A percentile compares a stretch with the other conserved stretches of the same genome.
phyloP scores from a whole-genome alignment of 257 asterid genomes.

The Primulina eburnea region DNA sequence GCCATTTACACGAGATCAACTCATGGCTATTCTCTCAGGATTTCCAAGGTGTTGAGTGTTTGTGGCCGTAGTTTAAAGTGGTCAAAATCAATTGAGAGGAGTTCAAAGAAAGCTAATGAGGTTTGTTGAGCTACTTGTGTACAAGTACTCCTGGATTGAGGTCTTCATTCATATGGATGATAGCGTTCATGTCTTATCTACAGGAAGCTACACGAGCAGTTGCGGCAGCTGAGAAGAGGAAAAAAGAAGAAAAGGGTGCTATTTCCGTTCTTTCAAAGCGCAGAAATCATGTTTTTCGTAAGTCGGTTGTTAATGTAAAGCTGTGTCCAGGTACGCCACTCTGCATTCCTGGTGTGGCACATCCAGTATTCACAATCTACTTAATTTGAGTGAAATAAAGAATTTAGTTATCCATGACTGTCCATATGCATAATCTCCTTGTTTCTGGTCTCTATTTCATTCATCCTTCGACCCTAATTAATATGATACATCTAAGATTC shows the following conservation, averaged over 20 bases:
- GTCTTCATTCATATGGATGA: conserved; percentile 19
- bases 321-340: conserved; percentile 71
- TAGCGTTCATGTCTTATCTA: conserved; percentile 24
- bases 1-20: conserved; percentile 78
- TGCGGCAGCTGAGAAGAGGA: conserved; percentile 67
- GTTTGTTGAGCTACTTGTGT: conserved; percentile 39
- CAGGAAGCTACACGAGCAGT: conserved; percentile 83
- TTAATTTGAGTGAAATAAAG: conserved; percentile 8
- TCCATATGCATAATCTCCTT: conserved; percentile 1
- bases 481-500: conserved; percentile 6
- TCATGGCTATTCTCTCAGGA: conserved; percentile 77
- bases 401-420: conserved; percentile 16
- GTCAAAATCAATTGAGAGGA: conserved; percentile 90
- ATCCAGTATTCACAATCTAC: conserved; percentile 19
- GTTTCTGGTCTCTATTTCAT: not conserved
- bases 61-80: conserved; percentile 85
- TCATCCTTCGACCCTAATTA: not conserved
- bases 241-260: conserved; percentile 51
- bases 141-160: conserved; percentile 25
- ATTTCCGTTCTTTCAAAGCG: conserved; percentile 43
- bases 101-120: conserved; percentile 71
- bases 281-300: conserved; percentile 73
- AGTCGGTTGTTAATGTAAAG: conserved; percentile 71
- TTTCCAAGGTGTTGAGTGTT: conserved; percentile 74
- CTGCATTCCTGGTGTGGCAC: conserved; percentile 81